Base-by-base conservation (phyloP, 176 grass and related monocot genomes). In the Zea luxurians region DNA sequence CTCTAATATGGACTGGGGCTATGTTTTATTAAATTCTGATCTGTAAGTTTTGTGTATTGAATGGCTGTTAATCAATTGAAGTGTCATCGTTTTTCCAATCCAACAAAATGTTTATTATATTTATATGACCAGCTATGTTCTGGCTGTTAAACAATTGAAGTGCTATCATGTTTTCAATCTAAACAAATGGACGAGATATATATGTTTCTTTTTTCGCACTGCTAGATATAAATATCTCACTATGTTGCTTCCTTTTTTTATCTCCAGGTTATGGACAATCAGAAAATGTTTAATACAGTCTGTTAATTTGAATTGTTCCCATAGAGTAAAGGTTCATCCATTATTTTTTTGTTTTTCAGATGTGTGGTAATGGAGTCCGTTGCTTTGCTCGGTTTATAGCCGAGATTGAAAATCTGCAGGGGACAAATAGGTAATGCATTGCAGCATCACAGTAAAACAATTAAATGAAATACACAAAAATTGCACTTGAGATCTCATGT, bases 311-410 rank as follows among this genome's bases (percentile, higher is more conserved):
- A 84, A 37, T 84, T 57, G 17, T 62, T 69, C 57, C 77, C 35
- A 2, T 86, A 48, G 17, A 43, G 2, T 77, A 69, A 34, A 7
- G 9, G 4, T 6, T 36, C 36, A 83, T 38, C 48, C 17, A 68
- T 84, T 68, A 48, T 76, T 70, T 81, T 46, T 57, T 18, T 93
- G n/a, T 58, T 87, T 91, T 54, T 40, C 78, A 99, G 96, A 99
- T 99, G 96, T 99, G 96, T 43, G 96, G 96, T 61, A 95, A 99
- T 79, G 96, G 96, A 68, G 88, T 99, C 10, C 87, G 92, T 58
- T 99, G 96, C 71, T 89, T 99, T 66, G 96, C 96, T 85, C 83
- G 83, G 9, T 99, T 92, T 87, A 89, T 99, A 77, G 85, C 81
- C 0, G 90, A 99, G 75, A 83, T 95, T 76, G 96, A 99, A 92